Evolutionary conservation across 805 yeast genomes (phyloP).

Genomic region (Osmozyma mogii): DNA sequence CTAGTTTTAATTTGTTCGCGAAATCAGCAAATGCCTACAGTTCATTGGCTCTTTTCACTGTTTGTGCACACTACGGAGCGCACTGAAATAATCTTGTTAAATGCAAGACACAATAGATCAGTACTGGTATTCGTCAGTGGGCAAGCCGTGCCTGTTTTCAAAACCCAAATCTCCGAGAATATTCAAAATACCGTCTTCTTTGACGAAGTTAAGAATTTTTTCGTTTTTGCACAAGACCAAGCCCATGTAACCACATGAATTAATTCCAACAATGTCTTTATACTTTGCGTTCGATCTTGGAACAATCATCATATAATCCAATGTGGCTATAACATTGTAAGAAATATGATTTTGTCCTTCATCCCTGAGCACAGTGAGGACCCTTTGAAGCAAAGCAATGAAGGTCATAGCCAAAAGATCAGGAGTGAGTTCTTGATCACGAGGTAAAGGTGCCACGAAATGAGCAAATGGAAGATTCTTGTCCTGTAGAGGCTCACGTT

Average conservation of each 20-base stretch:
- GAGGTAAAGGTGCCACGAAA: conserved; percentile 58
- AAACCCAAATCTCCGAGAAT: conserved; percentile 63
- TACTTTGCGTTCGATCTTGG: conserved; percentile 63
- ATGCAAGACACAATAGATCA: conserved; percentile 16
- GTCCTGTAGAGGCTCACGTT: conserved; percentile 53
- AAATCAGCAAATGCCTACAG: too few species aligned
- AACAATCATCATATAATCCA: conserved; percentile 76
- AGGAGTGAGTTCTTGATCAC: conserved; percentile 31
- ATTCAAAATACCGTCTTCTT: conserved; percentile 39
- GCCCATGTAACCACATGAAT: conserved; percentile 77
- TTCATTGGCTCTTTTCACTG: too few species aligned
- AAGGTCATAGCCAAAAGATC: conserved; percentile 62
- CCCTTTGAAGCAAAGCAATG: conserved; percentile 63
- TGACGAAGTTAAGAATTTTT: conserved; percentile 41
- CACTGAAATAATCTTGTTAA: too few species aligned
- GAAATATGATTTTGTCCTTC: conserved; percentile 41
- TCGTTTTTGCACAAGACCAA: conserved; percentile 66
- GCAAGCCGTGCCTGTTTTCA: conserved; percentile 48
- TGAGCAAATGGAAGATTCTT: conserved; percentile 72
- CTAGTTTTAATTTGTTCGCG: too few species aligned
- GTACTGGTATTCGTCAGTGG: conserved; percentile 60
- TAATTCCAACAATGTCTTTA: conserved; percentile 51
- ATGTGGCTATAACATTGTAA: conserved; percentile 77
- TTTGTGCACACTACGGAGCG: too few species aligned
- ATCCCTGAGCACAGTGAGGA: conserved; percentile 59